Base-by-base conservation (phyloP, 2,329 filamentous ascomycete species). In the Immersiporthe knoxdaviesiana region DNA sequence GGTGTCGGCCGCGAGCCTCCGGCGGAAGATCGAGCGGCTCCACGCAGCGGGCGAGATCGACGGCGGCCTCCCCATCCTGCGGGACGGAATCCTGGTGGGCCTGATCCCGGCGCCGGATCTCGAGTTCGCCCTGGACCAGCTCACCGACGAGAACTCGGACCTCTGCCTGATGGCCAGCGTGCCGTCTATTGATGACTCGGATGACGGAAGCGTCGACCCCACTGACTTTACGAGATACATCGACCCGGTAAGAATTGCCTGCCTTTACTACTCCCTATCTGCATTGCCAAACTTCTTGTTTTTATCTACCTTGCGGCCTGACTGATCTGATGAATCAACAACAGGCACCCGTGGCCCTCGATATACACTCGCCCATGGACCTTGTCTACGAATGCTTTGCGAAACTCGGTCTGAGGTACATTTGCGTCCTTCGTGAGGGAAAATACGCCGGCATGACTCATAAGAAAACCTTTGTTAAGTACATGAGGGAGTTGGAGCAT, bases 391-490 rank as follows among this genome's bases (percentile, higher is more conserved):
- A 99, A 78, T 95, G 94, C 76, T 99, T 98, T 78, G 92, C 93
- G 64, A 99, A 99, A 80, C 84, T 99, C 11, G 96, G 96, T 1
- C 80, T 99, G 73, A 86, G 96, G 71, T 98, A 97, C 79, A 91
- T 99, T 63, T 98, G 96, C 77, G 94, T 97, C 5, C 82, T 96
- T 35, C 88, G 87, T 67, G 90, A 97, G 73, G 96, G 96, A 32
- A 89, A 88, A 71, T 99, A 93, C 80, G 92, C 92, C 2, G 96
- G 96, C 72, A 87, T 99, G 84, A 88, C 91, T 64, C 96, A 99
- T 80, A 98, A 98, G 84, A 99, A 99, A 83, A 91, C 90, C 4
- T 98, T 99, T 82, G 95, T 97, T 70, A 94, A 93, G 79, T 97
- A 97, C 77, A 91, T 97, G 80, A 93, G 94, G 74, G 91, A 97